A percentile compares a stretch with the other conserved stretches of the same genome.
Evolutionary conservation across 2,329 filamentous ascomycete genomes (phyloP).

Genomic region (Diaporthe vexans): DNA sequence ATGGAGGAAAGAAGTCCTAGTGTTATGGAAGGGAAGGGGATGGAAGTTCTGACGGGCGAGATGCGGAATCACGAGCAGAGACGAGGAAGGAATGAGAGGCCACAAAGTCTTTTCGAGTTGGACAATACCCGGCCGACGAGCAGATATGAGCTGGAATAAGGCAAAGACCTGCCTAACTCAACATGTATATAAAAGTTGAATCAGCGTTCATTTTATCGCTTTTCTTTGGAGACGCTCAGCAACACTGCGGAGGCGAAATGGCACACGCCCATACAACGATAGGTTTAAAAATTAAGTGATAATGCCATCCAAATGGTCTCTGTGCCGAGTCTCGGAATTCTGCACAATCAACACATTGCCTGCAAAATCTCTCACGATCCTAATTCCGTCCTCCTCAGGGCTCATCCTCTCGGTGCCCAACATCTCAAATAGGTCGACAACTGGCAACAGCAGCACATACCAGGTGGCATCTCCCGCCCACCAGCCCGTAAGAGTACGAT

Average conservation of each 20-base stretch:
- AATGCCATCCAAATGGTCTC: neutral
- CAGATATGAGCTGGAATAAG: constrained; percentile 29
- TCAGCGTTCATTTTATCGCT: constrained; percentile 11
- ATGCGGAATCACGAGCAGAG: neutral
- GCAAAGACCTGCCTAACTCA: neutral
- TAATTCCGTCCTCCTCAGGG: neutral
- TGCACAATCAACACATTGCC: too few species aligned
- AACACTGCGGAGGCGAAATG: neutral
- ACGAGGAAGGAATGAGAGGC: neutral
- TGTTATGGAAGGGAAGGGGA: constrained; percentile 20
- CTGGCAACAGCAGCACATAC: neutral
- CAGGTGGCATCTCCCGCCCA: neutral
- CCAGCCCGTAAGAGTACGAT: neutral
- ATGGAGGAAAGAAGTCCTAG: constrained; percentile 26
- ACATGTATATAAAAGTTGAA: constrained; percentile 18
- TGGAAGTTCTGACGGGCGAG: neutral
- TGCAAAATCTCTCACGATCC: neutral
- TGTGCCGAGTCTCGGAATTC: too few species aligned
- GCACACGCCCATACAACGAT: neutral
- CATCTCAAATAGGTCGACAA: too few species aligned
- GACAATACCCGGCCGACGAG: constrained; percentile 16
- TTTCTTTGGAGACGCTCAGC: neutral
- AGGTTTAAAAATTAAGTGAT: constrained; percentile 12
- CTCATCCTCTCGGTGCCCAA: neutral
- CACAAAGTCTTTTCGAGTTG: constrained; percentile 9